Conservation (phyloP, 2,329 filamentous ascomycete genomes). For the Fusarium cyanostomum region DNA sequence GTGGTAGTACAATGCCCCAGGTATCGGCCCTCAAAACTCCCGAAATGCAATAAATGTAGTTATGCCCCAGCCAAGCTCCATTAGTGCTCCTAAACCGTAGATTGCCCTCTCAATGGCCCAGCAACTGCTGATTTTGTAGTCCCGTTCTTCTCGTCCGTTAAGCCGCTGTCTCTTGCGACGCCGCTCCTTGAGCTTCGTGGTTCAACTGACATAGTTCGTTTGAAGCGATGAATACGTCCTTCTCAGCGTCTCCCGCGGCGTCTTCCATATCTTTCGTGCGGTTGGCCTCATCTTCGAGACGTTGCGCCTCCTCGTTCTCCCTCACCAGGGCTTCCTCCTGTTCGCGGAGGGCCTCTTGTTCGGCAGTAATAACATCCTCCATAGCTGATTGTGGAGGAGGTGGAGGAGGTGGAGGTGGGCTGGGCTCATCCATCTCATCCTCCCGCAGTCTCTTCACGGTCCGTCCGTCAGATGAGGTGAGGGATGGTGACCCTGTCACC, state of each 20-base stretch:
- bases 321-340: slow-evolving; percentile 61
- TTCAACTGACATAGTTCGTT: slow-evolving; percentile 24
- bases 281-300: slow-evolving; percentile 59
- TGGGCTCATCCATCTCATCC: slow-evolving; percentile 51
- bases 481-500: slow-evolving; percentile 51
- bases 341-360: slow-evolving; percentile 57
- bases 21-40: slow-evolving; percentile 36
- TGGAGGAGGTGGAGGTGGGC: slow-evolving; percentile 60
- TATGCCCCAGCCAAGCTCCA: slow-evolving; percentile 36
- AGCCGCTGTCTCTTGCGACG: slow-evolving; percentile 19
- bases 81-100: slow-evolving; percentile 36
- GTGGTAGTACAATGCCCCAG: slow-evolving; percentile 37
- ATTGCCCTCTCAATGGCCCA: slow-evolving; percentile 30
- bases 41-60: slow-evolving; percentile 37
- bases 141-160: slow-evolving; percentile 27
- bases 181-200: slow-evolving; percentile 11
- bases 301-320: slow-evolving; percentile 65
- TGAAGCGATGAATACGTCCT: slow-evolving; percentile 23
- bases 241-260: slow-evolving; percentile 35
- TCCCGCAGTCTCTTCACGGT: slow-evolving; percentile 64
- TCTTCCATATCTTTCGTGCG: slow-evolving; percentile 43
- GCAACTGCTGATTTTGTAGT: slow-evolving; percentile 36
- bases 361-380: slow-evolving; percentile 51
- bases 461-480: slow-evolving; percentile 65
- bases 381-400: slow-evolving; percentile 55